A percentile compares a stretch with the other conserved stretches of the same genome.
These are phyloP conservation scores for Triangularia verruculosa DNA, from an alignment of 2,329 filamentous ascomycete genomes.

Conservation along the genomic window DNA sequence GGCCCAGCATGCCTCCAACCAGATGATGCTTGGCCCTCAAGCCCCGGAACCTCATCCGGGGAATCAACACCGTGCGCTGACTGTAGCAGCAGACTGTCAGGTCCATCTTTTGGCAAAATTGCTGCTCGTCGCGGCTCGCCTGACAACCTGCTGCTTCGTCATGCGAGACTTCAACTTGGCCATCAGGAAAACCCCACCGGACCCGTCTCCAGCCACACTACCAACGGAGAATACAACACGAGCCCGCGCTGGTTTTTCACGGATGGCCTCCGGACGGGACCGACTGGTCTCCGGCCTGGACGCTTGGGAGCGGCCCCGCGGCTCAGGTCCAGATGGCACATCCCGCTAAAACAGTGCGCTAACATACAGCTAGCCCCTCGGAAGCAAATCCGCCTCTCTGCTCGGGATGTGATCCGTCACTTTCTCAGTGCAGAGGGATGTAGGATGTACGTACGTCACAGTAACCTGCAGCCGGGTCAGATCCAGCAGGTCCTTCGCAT, in stretches of 20 bases:
- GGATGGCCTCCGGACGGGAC: background rate
- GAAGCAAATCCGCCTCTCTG: background rate
- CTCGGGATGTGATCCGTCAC: background rate
- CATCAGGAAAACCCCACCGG: background rate
- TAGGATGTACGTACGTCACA: background rate
- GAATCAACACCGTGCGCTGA: background rate
- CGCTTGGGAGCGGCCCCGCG: background rate
- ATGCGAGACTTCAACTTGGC: background rate
- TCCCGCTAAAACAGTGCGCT: conserved; percentile 1
- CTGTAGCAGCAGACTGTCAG: background rate
- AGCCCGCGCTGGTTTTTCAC: background rate
- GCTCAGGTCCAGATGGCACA: background rate
- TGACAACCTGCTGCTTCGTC: background rate
- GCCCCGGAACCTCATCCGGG: background rate
- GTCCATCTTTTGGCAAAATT: background rate
- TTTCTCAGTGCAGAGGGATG: background rate
- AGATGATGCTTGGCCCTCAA: background rate
- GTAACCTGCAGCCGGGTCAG: background rate
- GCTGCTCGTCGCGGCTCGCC: background rate
- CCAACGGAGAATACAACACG: background rate
- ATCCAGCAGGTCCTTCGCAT: background rate
- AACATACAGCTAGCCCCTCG: background rate
- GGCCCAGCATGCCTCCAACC: background rate
- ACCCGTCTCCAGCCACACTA: background rate
- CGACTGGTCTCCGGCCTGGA: background rate